A percentile compares a stretch with the other conserved stretches of the same genome.
phyloP scores from a whole-genome alignment of 2,329 filamentous ascomycete species.

The Cladophialophora chaetospira region DNA sequence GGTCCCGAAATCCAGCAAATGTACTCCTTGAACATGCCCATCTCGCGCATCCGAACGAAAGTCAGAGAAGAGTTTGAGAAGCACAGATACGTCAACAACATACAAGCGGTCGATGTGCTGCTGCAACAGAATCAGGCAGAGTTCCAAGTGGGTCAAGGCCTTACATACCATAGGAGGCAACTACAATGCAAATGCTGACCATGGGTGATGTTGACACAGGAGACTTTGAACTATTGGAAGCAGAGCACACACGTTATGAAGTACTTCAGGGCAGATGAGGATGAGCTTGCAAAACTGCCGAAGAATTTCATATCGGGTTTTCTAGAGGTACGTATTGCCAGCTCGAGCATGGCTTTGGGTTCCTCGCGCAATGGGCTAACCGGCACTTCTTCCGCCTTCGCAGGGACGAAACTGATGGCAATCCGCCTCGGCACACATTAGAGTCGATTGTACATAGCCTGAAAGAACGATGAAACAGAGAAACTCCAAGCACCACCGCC shows the following conservation, averaged over 20 bases:
- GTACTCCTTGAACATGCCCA: slow-evolving; percentile 89
- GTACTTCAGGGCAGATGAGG: slow-evolving; percentile 90
- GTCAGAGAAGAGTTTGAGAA: slow-evolving; percentile 96
- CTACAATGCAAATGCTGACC: slow-evolving; percentile 5
- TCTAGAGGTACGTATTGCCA: slow-evolving; percentile 70
- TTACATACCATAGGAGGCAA: neutral
- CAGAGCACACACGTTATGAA: slow-evolving; percentile 94
- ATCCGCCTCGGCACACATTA: neutral
- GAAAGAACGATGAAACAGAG: slow-evolving; percentile 21
- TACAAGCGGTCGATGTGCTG: slow-evolving; percentile 84
- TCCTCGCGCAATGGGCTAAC: too few species aligned
- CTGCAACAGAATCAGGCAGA: slow-evolving; percentile 89
- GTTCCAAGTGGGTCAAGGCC: slow-evolving; percentile 71
- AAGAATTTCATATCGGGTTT: slow-evolving; percentile 92
- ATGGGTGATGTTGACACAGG: slow-evolving; percentile 55
- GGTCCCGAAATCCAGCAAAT: slow-evolving; percentile 95
- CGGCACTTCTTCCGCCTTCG: neutral
- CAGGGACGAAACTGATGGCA: slow-evolving; percentile 26
- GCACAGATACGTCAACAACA: slow-evolving; percentile 88
- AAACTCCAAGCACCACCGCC: slow-evolving; percentile 21
- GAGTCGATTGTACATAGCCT: slow-evolving; percentile 33
- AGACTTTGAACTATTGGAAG: slow-evolving; percentile 99
- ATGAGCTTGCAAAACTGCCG: slow-evolving; percentile 73
- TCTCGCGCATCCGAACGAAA: slow-evolving; percentile 85
- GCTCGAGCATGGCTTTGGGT: neutral